Evolutionary conservation across 2,329 filamentous ascomycete genomes (phyloP), one percentile per base, ranked within the genome.

Genomic region (Myriosclerotinia curreyana): DNA sequence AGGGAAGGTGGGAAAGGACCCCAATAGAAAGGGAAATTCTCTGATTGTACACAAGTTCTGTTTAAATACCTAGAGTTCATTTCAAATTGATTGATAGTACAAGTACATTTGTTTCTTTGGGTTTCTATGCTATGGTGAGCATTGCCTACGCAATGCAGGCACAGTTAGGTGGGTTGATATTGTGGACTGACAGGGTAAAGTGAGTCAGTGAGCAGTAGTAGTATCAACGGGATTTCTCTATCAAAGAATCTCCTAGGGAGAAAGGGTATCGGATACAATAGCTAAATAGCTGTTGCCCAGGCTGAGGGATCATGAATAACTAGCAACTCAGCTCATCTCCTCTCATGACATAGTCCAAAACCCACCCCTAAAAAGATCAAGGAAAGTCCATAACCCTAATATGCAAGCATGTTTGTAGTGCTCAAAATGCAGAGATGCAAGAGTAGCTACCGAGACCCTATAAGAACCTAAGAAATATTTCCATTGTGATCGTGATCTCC

Each of bases 41-140:
- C 36, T 58, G 22, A 48, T 63, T 63, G 52, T 63, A 62, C 42
- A 58, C n/a, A 59, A 49, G 40, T 64, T 53, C n/a, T 54, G 50
- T 51, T 64, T 64, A 17, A 48, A 55, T 17, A 42, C 46, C 28
- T 42, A 54, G 36, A 49, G 40, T 46, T 56, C 25, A 56, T n/a
- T 56, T 46, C 25, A 22, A 46, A 46, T 56, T 34, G 22, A 44
- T 56, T n/a, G 54, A 58, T 48, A 25, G 46, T 49, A 49, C 11
- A 49, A 48, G 55, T 59, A 58, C n/a, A 48, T 25, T 48, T 25
- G 14, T 58, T 48, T 20, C 28, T 38, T 7, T 25, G n/a, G 31
- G 8, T 36, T 36, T 36, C 15, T 44, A n/a, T 52, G 36, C 28
- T 14, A 51, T 34, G 49, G 42, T 4, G 9, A 20, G 20, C 31